Evolutionary conservation across 805 yeast species (phyloP), one percentile per base, ranked within the genome.

Genomic region (Yarrowia keelungensis): DNA sequence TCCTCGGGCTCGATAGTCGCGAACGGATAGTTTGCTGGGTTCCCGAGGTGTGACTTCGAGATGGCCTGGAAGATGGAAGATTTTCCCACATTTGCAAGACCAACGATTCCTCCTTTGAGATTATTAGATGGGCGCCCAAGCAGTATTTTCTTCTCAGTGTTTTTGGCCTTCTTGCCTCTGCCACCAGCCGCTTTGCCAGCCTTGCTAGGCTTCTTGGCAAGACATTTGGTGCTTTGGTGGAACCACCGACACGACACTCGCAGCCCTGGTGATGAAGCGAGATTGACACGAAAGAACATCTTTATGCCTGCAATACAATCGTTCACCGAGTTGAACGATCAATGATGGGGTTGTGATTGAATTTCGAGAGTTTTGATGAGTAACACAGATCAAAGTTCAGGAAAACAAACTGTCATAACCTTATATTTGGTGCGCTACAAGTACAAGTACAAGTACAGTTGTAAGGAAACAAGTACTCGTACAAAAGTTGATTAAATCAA

Each of bases 1-100:
- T 87, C 89, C 73, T 86, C 90, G 0, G 92, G 91, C 68, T 88
- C 90, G 69, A 88, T 89, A 9, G 92, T 88, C 10, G 92, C 92
- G 78, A 87, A 88, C 8, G 92, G 92, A 76, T 88, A 85, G 73
- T 85, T 85, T 47, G 88, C 88, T 0, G 91, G 80, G 39, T 87
- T 88, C 2, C 92, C 91, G 54, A 88, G 80, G 8, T 81, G 81
- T 43, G 88, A 85, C 71, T 80, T 82, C 42, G 92, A 87, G 69
- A 88, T 83, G 22, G 90, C 85, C 73, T 84, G 87, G 75, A 84
- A 84, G 69, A 84, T 83, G 71, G 90, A 82, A 9, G 86, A 80
- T 80, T 88, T 76, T 78, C 92, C 84, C 76, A 71, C 92, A 74
- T 88, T 88, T 50, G 92, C 92, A 39, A 88, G 81, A 1, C 90